These are phyloP conservation scores for Phyllachora maydis DNA, from an alignment of 2,329 filamentous ascomycete species.

Conservation along the genomic window DNA sequence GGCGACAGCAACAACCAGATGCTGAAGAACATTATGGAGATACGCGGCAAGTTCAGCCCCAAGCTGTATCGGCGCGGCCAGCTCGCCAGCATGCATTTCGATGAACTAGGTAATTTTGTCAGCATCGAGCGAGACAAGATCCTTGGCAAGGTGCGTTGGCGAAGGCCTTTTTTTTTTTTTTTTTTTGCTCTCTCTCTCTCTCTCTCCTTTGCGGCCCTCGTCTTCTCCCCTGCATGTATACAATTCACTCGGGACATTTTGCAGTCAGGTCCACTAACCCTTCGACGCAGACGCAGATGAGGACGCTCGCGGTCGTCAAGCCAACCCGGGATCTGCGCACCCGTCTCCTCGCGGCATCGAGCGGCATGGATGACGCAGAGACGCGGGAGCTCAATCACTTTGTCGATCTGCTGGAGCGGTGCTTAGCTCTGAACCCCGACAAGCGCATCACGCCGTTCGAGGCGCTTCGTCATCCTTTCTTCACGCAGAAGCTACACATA, in stretches of 20 bases:
- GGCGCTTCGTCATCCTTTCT: conserved; percentile 78
- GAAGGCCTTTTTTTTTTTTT: conserved; percentile 5
- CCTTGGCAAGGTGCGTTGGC: conserved; percentile 56
- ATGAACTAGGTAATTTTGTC: conserved; percentile 65
- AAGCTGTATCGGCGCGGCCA: conserved; percentile 75
- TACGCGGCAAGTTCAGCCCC: conserved; percentile 74
- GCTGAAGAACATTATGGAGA: conserved; percentile 91
- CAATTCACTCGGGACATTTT: no score
- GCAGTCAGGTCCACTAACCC: no score
- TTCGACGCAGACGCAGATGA: conserved; percentile 36
- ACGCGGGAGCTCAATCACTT: conserved; percentile 64
- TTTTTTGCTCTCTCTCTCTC: conserved; percentile 2
- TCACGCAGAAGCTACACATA: no score
- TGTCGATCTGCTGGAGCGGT: conserved; percentile 72
- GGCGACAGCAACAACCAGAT: conserved; percentile 96
- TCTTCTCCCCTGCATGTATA: background rate
- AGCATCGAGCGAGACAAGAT: conserved; percentile 75
- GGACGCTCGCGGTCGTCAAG: conserved; percentile 49
- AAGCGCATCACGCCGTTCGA: conserved; percentile 76
- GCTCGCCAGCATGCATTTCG: conserved; percentile 60
- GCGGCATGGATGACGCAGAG: conserved; percentile 54
- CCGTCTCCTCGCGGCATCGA: conserved; percentile 53
- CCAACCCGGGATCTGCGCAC: conserved; percentile 67
- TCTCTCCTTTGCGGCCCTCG: conserved; percentile 3
- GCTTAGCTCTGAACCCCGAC: conserved; percentile 75